Percentiles rank a stretch among this genome's conserved stretches.
Evolutionary conservation across 2,329 filamentous ascomycete genomes (phyloP).

Genomic region (Elsinoe perseae): DNA sequence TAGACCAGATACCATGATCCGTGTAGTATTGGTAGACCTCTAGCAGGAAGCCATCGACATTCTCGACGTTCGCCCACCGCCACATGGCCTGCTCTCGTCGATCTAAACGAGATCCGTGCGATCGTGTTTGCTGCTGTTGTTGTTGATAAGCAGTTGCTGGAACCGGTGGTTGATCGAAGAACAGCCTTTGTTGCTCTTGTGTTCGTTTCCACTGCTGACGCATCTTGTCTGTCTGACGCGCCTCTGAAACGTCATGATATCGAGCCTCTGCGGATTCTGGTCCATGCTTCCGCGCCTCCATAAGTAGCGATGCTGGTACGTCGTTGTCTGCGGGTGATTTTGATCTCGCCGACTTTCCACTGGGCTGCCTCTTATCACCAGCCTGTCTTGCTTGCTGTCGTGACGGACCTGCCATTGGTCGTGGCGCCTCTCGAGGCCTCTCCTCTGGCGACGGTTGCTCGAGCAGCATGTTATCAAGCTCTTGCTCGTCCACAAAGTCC

Average conservation of each 20-base stretch:
- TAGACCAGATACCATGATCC: slow-evolving; percentile 77
- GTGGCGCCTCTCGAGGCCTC: slow-evolving; percentile 13
- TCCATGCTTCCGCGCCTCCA: slow-evolving; percentile 7
- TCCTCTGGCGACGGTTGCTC: slow-evolving; percentile 33
- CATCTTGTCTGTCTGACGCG: slow-evolving; percentile 37
- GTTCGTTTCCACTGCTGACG: slow-evolving; percentile 46
- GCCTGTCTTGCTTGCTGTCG: neutral
- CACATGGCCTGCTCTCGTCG: slow-evolving; percentile 76
- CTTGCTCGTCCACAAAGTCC: slow-evolving; percentile 50
- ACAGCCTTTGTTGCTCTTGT: slow-evolving; percentile 39
- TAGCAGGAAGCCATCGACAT: slow-evolving; percentile 78
- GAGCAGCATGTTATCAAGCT: slow-evolving; percentile 49
- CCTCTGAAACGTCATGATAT: slow-evolving; percentile 31
- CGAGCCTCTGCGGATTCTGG: neutral
- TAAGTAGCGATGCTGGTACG: slow-evolving; percentile 12
- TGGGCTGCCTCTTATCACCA: slow-evolving; percentile 15
- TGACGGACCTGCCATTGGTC: slow-evolving; percentile 14
- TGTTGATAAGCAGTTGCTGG: slow-evolving; percentile 11
- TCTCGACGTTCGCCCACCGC: slow-evolving; percentile 86
- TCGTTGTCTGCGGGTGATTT: slow-evolving; percentile 16
- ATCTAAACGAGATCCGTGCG: slow-evolving; percentile 29
- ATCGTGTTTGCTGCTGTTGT: slow-evolving; percentile 10
- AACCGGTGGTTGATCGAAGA: slow-evolving; percentile 21
- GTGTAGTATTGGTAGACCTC: slow-evolving; percentile 83
- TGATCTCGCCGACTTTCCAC: slow-evolving; percentile 14